Evolutionary conservation across 2,329 filamentous ascomycete species (phyloP), one percentile per base, ranked within the genome.

Genomic region (Acarospora socialis): DNA sequence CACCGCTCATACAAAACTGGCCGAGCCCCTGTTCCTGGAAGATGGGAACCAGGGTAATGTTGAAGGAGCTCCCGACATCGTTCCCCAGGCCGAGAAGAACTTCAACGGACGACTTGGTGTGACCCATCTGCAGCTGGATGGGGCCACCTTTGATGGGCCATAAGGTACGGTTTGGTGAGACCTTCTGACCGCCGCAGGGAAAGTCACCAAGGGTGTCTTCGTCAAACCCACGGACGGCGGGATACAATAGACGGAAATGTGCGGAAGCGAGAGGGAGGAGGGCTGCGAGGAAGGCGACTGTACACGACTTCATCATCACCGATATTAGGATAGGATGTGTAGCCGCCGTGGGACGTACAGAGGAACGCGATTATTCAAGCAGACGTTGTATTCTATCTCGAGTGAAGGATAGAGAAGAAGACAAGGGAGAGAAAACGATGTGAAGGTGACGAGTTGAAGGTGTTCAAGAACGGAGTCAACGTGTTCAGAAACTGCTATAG

Each of bases 1-100:
- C 56, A 39, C 63, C 53, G 6, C 72, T 67, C 8, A 83, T 45
- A 54, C 79, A 86, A 46, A 83, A 73, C 28, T 65, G 62, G 28
- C 78, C 75, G 12, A 68, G 54, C 47, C 78, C 53, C 56, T 73
- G 47, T 53, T 69, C 59, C 62, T 73, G 54, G 60, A 70, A 56
- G 61, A 69, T 55, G 3, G 69, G 70, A 2, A 72, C 67, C 17
- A 83, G 61, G 20, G 73, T 69, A 52, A 77, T 65, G 61, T 78
- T 82, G 65, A 76, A 84, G 53, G 70, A 72, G 46, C 62, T 64
- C 27, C 59, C 60, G 1, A 63, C 62, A 33, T 68, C 52, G 32
- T 57, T 57, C 21, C 67, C 67, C 10, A 73, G 48, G 17, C 61
- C 63, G 30, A 73, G 47, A 21, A 70, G 61, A 21, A 72, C 57